Evolutionary conservation across 495 filamentous ascomycete genomes (phyloP), one percentile per base, ranked within the genome.

Genomic region (Delitschia confertaspora): DNA sequence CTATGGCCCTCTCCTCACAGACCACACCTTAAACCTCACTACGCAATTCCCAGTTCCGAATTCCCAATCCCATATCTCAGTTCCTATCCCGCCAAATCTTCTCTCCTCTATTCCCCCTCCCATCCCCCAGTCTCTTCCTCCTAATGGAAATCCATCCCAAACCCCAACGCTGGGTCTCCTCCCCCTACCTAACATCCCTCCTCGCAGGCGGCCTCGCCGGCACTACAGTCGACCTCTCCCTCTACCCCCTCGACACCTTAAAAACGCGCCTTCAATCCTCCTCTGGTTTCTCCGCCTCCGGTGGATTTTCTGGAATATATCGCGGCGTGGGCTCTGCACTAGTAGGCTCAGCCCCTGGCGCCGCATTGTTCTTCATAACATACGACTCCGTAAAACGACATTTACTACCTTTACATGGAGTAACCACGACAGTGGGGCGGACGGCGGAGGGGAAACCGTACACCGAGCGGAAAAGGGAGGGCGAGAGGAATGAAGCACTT

Each of bases 361-460:
- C 91, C 4, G 89, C 91, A 30, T 85, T 94, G 51, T 98, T 98
- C 75, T 98, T 98, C 75, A 83, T 86, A 60, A 93, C 88, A 43
- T 98, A 98, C 68, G 91, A 98, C 60, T 68, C 75, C 37, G 69
- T 82, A 30, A 96, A 95, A 60, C 51, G 51, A 11, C 2, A 23
- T 16, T 39, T 57, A 24, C 31, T 47, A 14, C 17, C 26, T 10
- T 14, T 30, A 1, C n/a, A 29, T 24, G n/a, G n/a, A n/a, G n/a
- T n/a, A n/a, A n/a, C n/a, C n/a, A 19, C 5, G 4, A 27, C 30
- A 11, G 34, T 35, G 4, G 18, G 13, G n/a, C 26, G 35, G 16
- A 59, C 40, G 20, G 32, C 35, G 13, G 45, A 53, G 42, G 58
- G 54, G 2, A 51, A 41, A 46, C 44, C 32, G 32, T 56, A 50